Evolutionary conservation across 257 asterid species (phyloP).

Genomic region (Euphrasia confusa): DNA sequence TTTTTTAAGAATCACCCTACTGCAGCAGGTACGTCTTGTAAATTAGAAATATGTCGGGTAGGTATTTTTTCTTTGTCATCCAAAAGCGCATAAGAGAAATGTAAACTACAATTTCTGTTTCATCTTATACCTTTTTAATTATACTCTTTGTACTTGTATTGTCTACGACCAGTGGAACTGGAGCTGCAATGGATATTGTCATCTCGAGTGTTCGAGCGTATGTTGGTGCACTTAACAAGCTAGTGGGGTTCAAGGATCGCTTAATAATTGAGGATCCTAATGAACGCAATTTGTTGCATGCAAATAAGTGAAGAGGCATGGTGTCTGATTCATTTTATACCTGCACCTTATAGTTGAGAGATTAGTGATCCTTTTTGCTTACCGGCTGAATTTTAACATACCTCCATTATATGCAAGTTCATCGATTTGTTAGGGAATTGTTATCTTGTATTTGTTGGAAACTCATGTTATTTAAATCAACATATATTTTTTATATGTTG

Average conservation of each 20-base stretch:
- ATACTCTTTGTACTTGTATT: neutral
- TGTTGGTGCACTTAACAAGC: constrained; percentile 86
- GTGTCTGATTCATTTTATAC: neutral
- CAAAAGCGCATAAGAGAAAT: neutral
- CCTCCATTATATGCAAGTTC: too few species aligned
- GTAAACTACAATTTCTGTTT: neutral
- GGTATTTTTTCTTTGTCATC: neutral
- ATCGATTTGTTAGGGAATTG: neutral
- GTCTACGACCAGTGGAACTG: constrained; percentile 62
- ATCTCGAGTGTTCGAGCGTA: constrained; percentile 91
- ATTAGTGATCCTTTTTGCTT: too few species aligned
- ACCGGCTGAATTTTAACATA: too few species aligned
- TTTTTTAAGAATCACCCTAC: neutral
- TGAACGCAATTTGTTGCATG: constrained; percentile 29
- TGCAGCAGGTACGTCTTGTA: neutral
- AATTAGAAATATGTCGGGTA: neutral
- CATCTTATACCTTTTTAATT: neutral
- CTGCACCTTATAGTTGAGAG: neutral
- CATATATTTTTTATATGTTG: too few species aligned
- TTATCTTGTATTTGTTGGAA: neutral
- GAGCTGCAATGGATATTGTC: constrained; percentile 86
- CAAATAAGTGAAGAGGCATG: constrained; percentile 22
- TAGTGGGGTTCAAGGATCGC: constrained; percentile 51
- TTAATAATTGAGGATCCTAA: constrained; percentile 23
- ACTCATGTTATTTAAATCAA: neutral